Conservation (phyloP, 2,329 filamentous ascomycete genomes). For the Claviceps africana region DNA sequence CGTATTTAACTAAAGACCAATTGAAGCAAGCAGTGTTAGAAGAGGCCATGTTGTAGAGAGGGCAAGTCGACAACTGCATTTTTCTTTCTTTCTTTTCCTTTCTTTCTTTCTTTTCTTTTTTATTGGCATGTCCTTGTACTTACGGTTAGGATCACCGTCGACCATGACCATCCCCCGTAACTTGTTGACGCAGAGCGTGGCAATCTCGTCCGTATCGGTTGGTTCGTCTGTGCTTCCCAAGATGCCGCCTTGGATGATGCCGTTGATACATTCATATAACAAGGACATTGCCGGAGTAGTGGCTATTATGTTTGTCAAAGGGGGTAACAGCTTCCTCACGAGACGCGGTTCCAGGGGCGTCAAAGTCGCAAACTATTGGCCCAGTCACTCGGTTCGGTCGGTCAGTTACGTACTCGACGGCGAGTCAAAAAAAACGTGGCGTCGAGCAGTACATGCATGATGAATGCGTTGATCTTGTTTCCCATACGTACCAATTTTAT, state of each 20-base stretch:
- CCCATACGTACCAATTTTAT: slow-evolving; percentile 65
- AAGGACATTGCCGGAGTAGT: slow-evolving; percentile 97
- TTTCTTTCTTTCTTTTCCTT: not conserved
- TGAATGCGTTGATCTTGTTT: not conserved
- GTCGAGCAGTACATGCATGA: no score
- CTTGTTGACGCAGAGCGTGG: slow-evolving; percentile 81
- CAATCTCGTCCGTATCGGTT: slow-evolving; percentile 79
- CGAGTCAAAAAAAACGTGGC: not conserved
- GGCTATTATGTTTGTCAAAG: slow-evolving; percentile 81
- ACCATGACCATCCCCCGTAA: slow-evolving; percentile 87
- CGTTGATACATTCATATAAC: slow-evolving; percentile 95
- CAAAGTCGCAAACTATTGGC: slow-evolving; percentile 79
- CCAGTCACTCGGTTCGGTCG: slow-evolving; percentile 8
- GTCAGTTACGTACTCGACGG: slow-evolving; percentile 5
- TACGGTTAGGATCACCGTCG: slow-evolving; percentile 84
- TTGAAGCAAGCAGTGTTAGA: slow-evolving; percentile 1
- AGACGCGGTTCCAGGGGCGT: slow-evolving; percentile 85
- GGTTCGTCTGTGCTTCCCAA: slow-evolving; percentile 68
- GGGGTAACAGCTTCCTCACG: slow-evolving; percentile 80
- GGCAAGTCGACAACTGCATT: not conserved
- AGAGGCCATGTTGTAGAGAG: not conserved
- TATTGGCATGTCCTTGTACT: slow-evolving; percentile 23
- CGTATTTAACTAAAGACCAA: slow-evolving; percentile 69
- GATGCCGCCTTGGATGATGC: slow-evolving; percentile 93
- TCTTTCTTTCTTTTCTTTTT: not conserved